Base-by-base conservation (phyloP, 345 rosid genomes). In the Lepidium aucheri region DNA sequence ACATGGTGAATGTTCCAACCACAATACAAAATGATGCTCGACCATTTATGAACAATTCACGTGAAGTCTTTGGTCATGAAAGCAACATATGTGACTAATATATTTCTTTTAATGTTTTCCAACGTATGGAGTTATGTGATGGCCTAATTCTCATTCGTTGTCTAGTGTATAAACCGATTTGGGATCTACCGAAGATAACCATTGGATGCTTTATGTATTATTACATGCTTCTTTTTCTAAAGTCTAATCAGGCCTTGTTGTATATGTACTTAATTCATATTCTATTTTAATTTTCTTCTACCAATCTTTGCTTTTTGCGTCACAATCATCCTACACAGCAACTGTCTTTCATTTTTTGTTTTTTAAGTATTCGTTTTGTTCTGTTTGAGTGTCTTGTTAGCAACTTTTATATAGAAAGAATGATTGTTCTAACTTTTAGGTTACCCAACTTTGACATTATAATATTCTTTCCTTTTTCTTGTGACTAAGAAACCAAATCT, bases 341-440 rank as follows among this genome's bases (percentile, higher is more conserved):
- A 16, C 33, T 42, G 7, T 52, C 61, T 58, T 65, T 32, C 9
- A 4, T 45, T 1, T 36, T 24, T n/a, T 59, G 9, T 6, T 33
- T 4, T 15, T 14, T 33, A 12, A 28, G 32, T 57, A 49, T 47
- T 12, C 50, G 53, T 12, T 65, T 65, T 51, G 70, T 52, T 65
- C 34, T 43, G 41, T 52, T 73, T 60, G 62, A 52, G 35, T 67
- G 68, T 73, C 72, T 53, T 60, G 68, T 73, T 67, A 66, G 18
- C 52, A 44, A 43, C 50, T 52, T 73, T 66, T n/a, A 45, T 60
- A 67, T 35, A 44, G 52, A 67, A 42, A 52, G 67, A 59, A 58
- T 58, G 68, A 70, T 64, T 63, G 52, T 72, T 63, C 50, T 73
- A 73, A 59, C 51, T 73, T 66, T 73, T 73, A 67, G 77, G 77